These are phyloP conservation scores for Gracilaria domingensis DNA, from an alignment of 23 red algal genomes.

Conservation along the genomic window DNA sequence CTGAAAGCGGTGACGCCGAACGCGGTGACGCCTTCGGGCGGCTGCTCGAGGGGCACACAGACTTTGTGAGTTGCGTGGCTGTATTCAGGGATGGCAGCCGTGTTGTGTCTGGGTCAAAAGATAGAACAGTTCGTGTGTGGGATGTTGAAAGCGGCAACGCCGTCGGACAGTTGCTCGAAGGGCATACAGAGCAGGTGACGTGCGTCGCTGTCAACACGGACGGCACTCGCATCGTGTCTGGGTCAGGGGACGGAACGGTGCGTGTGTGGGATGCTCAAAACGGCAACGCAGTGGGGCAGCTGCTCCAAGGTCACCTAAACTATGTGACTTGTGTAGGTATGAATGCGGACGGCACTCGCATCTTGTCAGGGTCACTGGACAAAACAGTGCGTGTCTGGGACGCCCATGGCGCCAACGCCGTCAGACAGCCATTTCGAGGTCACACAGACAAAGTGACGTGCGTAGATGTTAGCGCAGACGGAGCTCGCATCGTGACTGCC, in stretches of 20 bases:
- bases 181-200: not conserved
- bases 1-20: not conserved
- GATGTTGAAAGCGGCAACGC: too few relatives aligned
- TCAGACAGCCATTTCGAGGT: not conserved
- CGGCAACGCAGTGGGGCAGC: too few relatives aligned
- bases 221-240: not conserved
- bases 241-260: not conserved
- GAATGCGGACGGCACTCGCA: not conserved
- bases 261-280: not conserved
- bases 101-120: too few relatives aligned
- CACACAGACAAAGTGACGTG: not conserved
- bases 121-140: too few relatives aligned
- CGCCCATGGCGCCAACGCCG: not conserved
- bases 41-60: too few relatives aligned
- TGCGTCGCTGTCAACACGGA: not conserved
- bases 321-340: not conserved
- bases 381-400: slow-evolving; percentile 11
- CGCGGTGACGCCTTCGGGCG: too few relatives aligned
- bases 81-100: too few relatives aligned
- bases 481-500: not conserved
- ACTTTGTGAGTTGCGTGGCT: too few relatives aligned
- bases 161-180: not conserved
- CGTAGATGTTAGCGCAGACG: not conserved
- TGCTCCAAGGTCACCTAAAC: not conserved
- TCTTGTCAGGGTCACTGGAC: not conserved